Conservation (phyloP, 176 grass and related monocot genomes). For the Raddia guianensis region DNA sequence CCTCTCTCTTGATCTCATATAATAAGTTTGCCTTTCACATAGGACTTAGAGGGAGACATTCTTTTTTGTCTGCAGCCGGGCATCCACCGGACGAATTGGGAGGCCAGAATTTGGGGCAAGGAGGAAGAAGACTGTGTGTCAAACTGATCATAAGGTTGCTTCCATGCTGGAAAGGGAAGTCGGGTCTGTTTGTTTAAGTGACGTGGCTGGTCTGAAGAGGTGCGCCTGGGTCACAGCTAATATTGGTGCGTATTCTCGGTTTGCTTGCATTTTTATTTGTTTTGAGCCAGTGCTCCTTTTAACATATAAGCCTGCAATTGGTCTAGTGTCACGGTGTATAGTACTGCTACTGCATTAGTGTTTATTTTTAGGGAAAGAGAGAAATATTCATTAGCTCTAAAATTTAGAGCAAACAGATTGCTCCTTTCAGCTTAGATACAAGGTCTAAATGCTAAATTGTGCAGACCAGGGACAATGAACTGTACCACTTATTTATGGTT, state of each 20-base stretch:
- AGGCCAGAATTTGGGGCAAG: slow-evolving; percentile 50
- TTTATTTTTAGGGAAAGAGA: not conserved
- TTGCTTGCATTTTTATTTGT: slow-evolving; percentile 28
- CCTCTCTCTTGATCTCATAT: no score
- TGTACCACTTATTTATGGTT: not conserved
- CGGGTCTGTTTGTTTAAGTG: no score
- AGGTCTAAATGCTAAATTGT: slow-evolving; percentile 13
- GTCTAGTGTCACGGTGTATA: not conserved
- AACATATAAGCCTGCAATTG: slow-evolving; percentile 4
- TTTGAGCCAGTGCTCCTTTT: not conserved
- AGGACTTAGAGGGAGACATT: no score
- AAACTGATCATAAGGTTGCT: slow-evolving; percentile 47
- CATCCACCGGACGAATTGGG: slow-evolving; percentile 83
- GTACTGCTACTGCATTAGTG: not conserved
- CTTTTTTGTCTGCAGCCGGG: slow-evolving; percentile 96
- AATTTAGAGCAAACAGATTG: not conserved
- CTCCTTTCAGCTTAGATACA: not conserved
- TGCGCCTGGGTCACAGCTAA: no score
- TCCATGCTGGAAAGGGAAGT: no score
- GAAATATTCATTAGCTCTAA: not conserved
- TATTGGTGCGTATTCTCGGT: no score
- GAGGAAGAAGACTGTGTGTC: slow-evolving; percentile 51
- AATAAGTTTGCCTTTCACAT: no score
- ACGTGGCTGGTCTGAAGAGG: no score
- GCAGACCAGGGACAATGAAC: not conserved